These are phyloP conservation scores for Leccinum subspadiceum DNA, from an alignment of 1,284 basidiomycete genomes.

Conservation along the genomic window DNA sequence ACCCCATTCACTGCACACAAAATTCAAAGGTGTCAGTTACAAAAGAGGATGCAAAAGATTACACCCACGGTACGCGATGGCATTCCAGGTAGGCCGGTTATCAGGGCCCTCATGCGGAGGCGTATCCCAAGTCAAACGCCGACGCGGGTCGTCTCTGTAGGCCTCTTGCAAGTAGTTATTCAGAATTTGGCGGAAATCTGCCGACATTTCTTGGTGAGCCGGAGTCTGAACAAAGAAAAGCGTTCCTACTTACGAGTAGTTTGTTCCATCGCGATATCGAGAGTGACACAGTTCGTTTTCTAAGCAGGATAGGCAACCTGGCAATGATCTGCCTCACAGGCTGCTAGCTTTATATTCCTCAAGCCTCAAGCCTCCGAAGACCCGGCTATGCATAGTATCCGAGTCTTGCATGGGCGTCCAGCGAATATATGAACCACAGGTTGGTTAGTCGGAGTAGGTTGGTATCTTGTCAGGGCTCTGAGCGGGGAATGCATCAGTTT, in stretches of 20 bases:
- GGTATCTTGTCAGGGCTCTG: slow-evolving; percentile 6
- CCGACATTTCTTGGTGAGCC: slow-evolving; percentile 5
- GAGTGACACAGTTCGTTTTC: neutral
- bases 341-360: slow-evolving; percentile 19
- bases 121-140: slow-evolving; percentile 24
- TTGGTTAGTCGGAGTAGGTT: slow-evolving; percentile 17
- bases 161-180: slow-evolving; percentile 26
- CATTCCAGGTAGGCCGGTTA: slow-evolving; percentile 28
- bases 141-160: slow-evolving; percentile 16
- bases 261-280: slow-evolving; percentile 12
- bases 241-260: slow-evolving; percentile 15
- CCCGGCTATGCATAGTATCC: slow-evolving; percentile 12
- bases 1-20: slow-evolving; percentile 21
- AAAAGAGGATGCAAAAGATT: neutral
- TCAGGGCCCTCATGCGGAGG: slow-evolving; percentile 17
- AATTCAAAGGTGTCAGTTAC: slow-evolving; percentile 1
- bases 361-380: neutral
- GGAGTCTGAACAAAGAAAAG: neutral
- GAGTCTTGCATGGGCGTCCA: slow-evolving; percentile 1
- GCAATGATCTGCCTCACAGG: neutral
- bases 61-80: slow-evolving; percentile 25
- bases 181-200: slow-evolving; percentile 25
- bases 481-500: neutral
- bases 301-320: neutral
- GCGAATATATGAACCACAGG: slow-evolving; percentile 20